Conservation (phyloP, 805 yeast species). For the Starmerella stigmatis region DNA sequence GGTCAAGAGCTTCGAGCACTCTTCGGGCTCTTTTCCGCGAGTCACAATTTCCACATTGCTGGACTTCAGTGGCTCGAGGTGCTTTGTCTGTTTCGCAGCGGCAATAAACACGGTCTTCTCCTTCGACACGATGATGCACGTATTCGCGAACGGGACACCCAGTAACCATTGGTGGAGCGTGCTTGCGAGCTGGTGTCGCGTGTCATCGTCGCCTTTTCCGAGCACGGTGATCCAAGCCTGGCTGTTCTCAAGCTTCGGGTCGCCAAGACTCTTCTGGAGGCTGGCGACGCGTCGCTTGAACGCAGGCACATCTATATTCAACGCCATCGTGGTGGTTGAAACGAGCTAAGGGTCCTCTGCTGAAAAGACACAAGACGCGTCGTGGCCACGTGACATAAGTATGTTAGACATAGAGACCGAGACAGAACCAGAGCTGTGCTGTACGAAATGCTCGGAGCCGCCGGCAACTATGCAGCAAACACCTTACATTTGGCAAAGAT, state of each 20-base stretch:
- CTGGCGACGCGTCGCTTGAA: constrained; percentile 28
- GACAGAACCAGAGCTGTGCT: too few relatives aligned
- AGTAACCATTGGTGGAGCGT: constrained; percentile 76
- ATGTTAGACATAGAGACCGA: too few relatives aligned
- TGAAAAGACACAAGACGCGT: constrained; percentile 1
- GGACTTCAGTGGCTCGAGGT: constrained; percentile 49
- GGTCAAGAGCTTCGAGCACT: constrained; percentile 55
- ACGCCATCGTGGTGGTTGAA: constrained; percentile 13
- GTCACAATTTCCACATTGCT: constrained; percentile 49
- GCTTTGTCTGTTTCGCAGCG: constrained; percentile 73
- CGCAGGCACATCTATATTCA: constrained; percentile 27
- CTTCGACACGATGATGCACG: constrained; percentile 55
- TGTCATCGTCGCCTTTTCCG: constrained; percentile 79
- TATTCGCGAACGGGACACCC: constrained; percentile 94
- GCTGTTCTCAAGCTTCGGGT: constrained; percentile 35
- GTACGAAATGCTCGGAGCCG: too few relatives aligned
- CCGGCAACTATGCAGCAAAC: too few relatives aligned
- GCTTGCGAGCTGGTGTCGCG: constrained; percentile 81
- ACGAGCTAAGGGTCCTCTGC: not conserved
- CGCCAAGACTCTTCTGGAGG: constrained; percentile 25
- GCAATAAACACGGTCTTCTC: constrained; percentile 58
- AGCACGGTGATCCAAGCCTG: constrained; percentile 53
- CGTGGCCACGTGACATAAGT: constrained; percentile 2
- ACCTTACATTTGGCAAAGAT: too few relatives aligned
- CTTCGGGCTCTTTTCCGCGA: constrained; percentile 71